phyloP scores from a whole-genome alignment of 257 asterid genomes.

The Euphrasia confusa region DNA sequence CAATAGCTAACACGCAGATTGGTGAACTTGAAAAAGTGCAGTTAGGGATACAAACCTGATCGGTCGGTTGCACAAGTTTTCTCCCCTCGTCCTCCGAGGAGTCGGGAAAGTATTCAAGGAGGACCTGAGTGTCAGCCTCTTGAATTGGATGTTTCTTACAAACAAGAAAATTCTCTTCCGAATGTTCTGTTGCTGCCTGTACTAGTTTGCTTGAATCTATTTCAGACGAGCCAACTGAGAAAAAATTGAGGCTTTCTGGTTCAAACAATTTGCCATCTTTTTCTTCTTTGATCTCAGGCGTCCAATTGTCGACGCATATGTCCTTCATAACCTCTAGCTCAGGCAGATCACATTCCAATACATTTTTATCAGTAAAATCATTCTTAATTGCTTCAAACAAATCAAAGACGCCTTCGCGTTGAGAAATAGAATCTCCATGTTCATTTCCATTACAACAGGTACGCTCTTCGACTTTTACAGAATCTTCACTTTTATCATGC shows the following conservation, averaged over 20 bases:
- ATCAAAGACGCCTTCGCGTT: constrained; percentile 24
- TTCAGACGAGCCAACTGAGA: constrained; percentile 21
- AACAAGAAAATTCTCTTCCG: constrained; percentile 30
- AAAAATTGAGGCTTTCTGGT: constrained; percentile 18
- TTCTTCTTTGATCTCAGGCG: constrained; percentile 33
- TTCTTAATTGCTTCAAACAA: constrained; percentile 24
- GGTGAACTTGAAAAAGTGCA: constrained; percentile 6
- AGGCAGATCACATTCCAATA: constrained; percentile 46
- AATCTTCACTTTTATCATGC: constrained; percentile 25
- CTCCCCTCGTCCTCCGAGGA: constrained; percentile 27
- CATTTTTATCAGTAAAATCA: constrained; percentile 44
- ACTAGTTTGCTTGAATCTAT: constrained; percentile 18
- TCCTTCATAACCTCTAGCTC: constrained; percentile 61
- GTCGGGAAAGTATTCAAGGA: constrained; percentile 24
- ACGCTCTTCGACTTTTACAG: constrained; percentile 26
- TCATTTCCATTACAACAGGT: constrained; percentile 25
- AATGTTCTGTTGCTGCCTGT: constrained; percentile 24
- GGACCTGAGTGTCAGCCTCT: constrained; percentile 30
- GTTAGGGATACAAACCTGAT: constrained; percentile 42
- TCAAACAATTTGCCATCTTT: constrained; percentile 23
- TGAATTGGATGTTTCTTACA: constrained; percentile 29
- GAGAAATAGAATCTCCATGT: constrained; percentile 28
- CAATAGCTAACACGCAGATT: constrained; percentile 5
- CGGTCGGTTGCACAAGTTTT: constrained; percentile 22
- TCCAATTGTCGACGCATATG: constrained; percentile 74